These are phyloP conservation scores for Hirsutella minnesotensis DNA, from an alignment of 2,329 filamentous ascomycete species.

Conservation along the genomic window DNA sequence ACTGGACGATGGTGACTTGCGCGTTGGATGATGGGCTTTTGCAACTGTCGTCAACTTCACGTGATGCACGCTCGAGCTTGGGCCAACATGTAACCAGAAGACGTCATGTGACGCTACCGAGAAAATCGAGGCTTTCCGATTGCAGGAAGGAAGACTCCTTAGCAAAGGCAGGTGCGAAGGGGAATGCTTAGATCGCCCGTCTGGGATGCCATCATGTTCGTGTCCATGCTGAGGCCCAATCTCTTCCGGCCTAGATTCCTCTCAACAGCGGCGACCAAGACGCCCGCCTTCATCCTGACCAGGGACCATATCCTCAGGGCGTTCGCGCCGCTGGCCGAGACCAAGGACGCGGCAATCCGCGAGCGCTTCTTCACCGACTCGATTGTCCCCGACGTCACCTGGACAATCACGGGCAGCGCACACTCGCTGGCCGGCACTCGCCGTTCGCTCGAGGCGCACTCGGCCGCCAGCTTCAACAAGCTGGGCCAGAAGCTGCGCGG, in stretches of 20 bases:
- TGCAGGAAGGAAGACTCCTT: too few relatives aligned
- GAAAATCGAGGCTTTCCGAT: neutral
- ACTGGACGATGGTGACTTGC: too few relatives aligned
- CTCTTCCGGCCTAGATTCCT: too few relatives aligned
- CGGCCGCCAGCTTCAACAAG: slow-evolving; percentile 9
- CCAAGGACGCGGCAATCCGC: slow-evolving; percentile 6
- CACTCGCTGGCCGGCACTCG: slow-evolving; percentile 13
- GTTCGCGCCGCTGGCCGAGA: slow-evolving; percentile 10
- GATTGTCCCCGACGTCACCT: slow-evolving; percentile 9
- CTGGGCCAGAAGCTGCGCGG: slow-evolving; percentile 9
- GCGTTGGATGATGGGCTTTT: too few relatives aligned
- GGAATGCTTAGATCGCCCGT: too few relatives aligned
- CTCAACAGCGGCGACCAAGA: slow-evolving; percentile 1
- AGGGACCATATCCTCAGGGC: slow-evolving; percentile 9
- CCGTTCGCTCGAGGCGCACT: slow-evolving; percentile 7
- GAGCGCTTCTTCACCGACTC: slow-evolving; percentile 9
- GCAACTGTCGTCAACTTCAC: too few relatives aligned
- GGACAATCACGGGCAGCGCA: slow-evolving; percentile 12
- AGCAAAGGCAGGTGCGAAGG: too few relatives aligned
- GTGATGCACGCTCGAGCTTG: too few relatives aligned
- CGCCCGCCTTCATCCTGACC: slow-evolving; percentile 11
- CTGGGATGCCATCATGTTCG: too few relatives aligned
- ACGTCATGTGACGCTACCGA: neutral
- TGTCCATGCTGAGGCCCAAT: too few relatives aligned
- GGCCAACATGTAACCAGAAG: too few relatives aligned